Evolutionary conservation across 148 eudicot genomes (phyloP).

Genomic region (Chenopodium album): DNA sequence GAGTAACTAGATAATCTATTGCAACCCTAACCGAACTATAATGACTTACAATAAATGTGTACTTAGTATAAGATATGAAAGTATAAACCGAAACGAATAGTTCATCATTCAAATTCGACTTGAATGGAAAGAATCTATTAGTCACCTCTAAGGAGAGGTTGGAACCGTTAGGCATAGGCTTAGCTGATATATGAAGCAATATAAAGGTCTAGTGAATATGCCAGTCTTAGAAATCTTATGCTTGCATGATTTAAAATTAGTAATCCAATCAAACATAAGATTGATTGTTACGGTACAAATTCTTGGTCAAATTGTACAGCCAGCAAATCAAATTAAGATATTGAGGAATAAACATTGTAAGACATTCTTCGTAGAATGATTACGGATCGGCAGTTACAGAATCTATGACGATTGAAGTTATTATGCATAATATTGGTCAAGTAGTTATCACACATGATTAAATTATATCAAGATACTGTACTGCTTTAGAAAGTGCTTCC

Average conservation of each 20-base stretch:
- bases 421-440: slow-evolving; percentile 8
- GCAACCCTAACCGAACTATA: not conserved
- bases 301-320: slow-evolving; percentile 24
- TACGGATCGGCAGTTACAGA: not conserved
- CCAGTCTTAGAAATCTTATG: slow-evolving; percentile 10
- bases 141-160: no score
- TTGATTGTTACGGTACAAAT: slow-evolving; percentile 30
- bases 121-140: no score
- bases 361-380: slow-evolving; percentile 19
- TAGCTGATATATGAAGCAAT: not conserved
- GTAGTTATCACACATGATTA: slow-evolving; percentile 12
- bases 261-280: slow-evolving; percentile 25
- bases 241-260: slow-evolving; percentile 18
- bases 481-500: slow-evolving; percentile 6
- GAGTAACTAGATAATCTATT: no score
- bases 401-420: slow-evolving; percentile 21
- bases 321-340: slow-evolving; percentile 12
- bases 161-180: not conserved
- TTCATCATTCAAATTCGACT: not conserved
- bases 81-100: not conserved
- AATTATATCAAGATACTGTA: not conserved
- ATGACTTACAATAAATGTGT: no score
- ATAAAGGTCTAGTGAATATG: slow-evolving; percentile 10
- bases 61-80: not conserved
- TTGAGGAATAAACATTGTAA: slow-evolving; percentile 15